Base-by-base conservation (phyloP, 768 basidiomycete species). In the Russula emetica region DNA sequence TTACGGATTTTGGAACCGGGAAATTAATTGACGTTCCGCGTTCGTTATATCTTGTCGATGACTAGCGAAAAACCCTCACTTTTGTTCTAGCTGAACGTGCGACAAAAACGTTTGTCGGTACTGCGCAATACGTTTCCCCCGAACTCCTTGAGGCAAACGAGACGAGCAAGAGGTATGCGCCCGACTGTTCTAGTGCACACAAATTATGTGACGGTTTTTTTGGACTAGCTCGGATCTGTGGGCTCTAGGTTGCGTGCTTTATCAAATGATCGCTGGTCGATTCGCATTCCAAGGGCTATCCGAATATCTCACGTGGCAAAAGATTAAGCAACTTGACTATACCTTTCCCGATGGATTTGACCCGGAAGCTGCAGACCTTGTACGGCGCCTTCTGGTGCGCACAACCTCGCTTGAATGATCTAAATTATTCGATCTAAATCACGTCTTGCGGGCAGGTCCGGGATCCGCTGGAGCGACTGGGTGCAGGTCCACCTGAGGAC, bases 1-100 rank as follows among this genome's bases (percentile, higher is more conserved):
- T 99, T n/a, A 92, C 94, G 18, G 97, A 99, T 74, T 98, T 98
- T 74, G 97, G 97, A 7, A 95, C 93, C 5, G 93, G 93, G 22
- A 90, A 90, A 75, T 78, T 90, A 66, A 76, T 86, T 38, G 84
- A 86, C 64, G 71, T 80, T 24, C 78, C 77, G 57, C 74, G 86
- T 86, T 60, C 70, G 84, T 14, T 60, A 56, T 69, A 67, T 66
- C 38, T 75, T 70, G 56, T 70, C 51, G 73, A 69, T 34, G 66
- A 67, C 44, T 70, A 3, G 61, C 66, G 61, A 66, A 67, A 64
- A 66, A 44, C 20, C 64, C 28, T 68, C 69, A 67, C 22, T 42
- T 36, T 70, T 51, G 66, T 54, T 52, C 14, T 55, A 81, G 84
- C 73, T 58, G 82, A 80, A 68, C 79, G 80, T 28, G 82, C 64